Evolutionary conservation across 208 protist genomes (phyloP).

Genomic region (Trypanosoma boissoni): DNA sequence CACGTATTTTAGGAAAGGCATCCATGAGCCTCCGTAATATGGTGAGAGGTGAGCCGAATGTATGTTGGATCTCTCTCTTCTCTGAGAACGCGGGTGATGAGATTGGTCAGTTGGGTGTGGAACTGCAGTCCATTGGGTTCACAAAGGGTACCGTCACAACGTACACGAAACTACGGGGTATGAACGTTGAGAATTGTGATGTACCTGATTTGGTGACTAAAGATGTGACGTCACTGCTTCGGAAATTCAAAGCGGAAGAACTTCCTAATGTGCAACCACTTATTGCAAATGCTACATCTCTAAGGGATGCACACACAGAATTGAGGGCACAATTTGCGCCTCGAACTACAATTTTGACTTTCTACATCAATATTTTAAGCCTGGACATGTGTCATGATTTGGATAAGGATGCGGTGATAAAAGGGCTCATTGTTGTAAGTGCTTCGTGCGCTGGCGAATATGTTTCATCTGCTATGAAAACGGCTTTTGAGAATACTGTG

Average conservation of each 20-base stretch:
- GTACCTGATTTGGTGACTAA: conserved; percentile 40
- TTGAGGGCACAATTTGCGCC: conserved; percentile 47
- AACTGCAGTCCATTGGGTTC: conserved; percentile 78
- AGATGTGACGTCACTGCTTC: conserved; percentile 71
- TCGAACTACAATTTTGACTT: conserved; percentile 40
- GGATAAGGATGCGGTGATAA: conserved; percentile 33
- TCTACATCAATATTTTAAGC: conserved; percentile 72
- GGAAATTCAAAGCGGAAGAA: conserved; percentile 57
- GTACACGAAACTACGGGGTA: conserved; percentile 26
- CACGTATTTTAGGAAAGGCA: conserved; percentile 35
- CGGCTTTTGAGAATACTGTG: conserved; percentile 24
- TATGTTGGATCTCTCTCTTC: conserved; percentile 65
- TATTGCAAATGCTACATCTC: conserved; percentile 54
- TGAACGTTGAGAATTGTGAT: not conserved
- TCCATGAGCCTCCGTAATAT: conserved; percentile 57
- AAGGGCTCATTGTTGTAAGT: conserved; percentile 42
- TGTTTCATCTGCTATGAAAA: conserved; percentile 36
- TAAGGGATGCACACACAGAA: conserved; percentile 63
- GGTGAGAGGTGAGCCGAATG: conserved; percentile 60
- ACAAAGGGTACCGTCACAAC: conserved; percentile 39
- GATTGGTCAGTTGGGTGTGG: conserved; percentile 50
- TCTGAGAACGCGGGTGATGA: conserved; percentile 8
- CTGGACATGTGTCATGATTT: conserved; percentile 40
- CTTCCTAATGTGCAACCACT: conserved; percentile 60
- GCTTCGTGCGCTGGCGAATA: conserved; percentile 41